Evolutionary conservation across 2,329 filamentous ascomycete genomes (phyloP).

Genomic region (Microdochium paspali): DNA sequence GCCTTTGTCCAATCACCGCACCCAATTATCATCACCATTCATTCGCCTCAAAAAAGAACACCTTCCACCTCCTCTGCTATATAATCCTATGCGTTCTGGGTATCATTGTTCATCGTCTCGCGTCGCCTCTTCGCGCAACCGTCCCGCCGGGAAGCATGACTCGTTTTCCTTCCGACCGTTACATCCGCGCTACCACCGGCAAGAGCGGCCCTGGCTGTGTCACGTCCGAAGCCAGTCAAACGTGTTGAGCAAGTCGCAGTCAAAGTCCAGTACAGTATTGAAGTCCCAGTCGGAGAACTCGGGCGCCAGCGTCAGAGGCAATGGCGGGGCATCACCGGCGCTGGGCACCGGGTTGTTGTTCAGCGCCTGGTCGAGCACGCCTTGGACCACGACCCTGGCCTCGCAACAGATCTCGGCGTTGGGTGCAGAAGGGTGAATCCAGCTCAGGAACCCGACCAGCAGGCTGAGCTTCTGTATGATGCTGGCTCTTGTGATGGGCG

Average conservation of each 20-base stretch:
- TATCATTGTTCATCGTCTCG: too few species aligned
- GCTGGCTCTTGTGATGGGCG: constrained; percentile 31
- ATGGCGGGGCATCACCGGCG: constrained; percentile 3
- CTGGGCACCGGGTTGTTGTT: constrained; percentile 23
- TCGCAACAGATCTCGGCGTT: constrained; percentile 37
- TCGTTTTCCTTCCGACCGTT: too few species aligned
- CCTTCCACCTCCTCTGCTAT: too few species aligned
- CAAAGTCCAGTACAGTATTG: constrained; percentile 25
- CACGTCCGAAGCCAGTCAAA: constrained; percentile 33
- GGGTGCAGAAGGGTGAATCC: constrained; percentile 36
- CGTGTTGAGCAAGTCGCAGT: constrained; percentile 38
- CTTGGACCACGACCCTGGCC: constrained; percentile 37
- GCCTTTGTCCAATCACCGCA: too few species aligned
- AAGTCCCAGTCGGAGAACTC: constrained; percentile 25
- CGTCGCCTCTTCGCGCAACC: too few species aligned
- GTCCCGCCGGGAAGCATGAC: too few species aligned
- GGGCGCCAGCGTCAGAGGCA: constrained; percentile 1
- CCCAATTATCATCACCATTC: too few species aligned
- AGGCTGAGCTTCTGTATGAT: constrained; percentile 43
- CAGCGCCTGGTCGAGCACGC: constrained; percentile 39
- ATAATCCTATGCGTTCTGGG: too few species aligned
- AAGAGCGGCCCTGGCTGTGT: too few species aligned
- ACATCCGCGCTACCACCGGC: too few species aligned
- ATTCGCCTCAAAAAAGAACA: too few species aligned
- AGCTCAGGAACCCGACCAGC: constrained; percentile 39